These are phyloP conservation scores for Ceratocystis smalleyi DNA, from an alignment of 2,329 filamentous ascomycete species.

Conservation along the genomic window DNA sequence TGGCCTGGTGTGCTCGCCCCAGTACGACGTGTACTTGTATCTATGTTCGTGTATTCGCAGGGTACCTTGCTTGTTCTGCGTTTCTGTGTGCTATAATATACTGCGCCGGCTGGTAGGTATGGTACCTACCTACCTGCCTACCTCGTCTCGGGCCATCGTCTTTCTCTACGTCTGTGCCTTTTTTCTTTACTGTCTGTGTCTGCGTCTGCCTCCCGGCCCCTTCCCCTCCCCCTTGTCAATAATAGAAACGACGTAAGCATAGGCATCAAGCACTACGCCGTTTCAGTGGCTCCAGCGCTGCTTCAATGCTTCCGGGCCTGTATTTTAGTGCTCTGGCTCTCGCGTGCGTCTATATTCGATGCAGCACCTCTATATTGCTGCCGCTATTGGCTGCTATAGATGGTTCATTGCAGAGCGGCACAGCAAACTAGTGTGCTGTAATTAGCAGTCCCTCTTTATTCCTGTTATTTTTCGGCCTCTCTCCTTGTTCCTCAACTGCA, in stretches of 20 bases:
- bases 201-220: neutral
- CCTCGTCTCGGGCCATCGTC: neutral
- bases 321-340: neutral
- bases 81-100: too few species aligned
- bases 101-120: neutral
- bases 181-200: neutral
- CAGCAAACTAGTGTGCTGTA: neutral
- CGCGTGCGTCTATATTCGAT: neutral
- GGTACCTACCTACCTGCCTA: neutral
- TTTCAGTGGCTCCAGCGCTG: neutral
- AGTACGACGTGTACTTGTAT: neutral
- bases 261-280: neutral
- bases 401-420: neutral
- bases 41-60: neutral
- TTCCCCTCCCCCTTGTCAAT: conserved; percentile 1
- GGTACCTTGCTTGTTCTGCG: too few species aligned
- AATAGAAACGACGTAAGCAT: neutral
- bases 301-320: neutral
- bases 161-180: neutral
- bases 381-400: too few species aligned
- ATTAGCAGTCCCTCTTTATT: neutral
- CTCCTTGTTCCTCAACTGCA: neutral
- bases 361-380: neutral
- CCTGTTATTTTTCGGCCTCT: neutral
- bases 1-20: neutral